Base-by-base conservation (phyloP, 116 monocot genomes). In the Phalaenopsis hybrid region DNA sequence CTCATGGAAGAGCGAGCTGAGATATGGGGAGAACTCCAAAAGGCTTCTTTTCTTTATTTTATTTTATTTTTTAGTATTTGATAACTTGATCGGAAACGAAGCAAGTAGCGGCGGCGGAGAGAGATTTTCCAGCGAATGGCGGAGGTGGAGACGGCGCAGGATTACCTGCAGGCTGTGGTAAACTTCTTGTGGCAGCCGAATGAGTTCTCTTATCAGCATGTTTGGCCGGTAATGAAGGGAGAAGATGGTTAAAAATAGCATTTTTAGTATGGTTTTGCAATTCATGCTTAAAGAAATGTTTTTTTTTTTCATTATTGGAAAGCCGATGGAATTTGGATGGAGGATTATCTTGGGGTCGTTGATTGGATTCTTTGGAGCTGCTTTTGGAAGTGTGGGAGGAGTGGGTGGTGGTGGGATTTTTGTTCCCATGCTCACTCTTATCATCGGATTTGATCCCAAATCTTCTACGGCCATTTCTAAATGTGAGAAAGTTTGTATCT, bases 401-500 rank as follows among this genome's bases (percentile, higher is more conserved):
- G 93, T 95, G 10, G 95, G 95, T 0, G 95, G 95, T 0, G 95
- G 95, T 44, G 95, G 95, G 37, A 92, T 95, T 65, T 95, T 83
- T 49, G 91, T 95, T 43, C 95, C 95, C 63, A 91, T 95, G 95
- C 90, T 95, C 23, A 86, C 91, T 8, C 87, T 95, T 69, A 92
- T 95, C 77, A 90, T 95, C 74, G 95, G 95, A 4, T 95, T 95
- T 72, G 95, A 93, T 72, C 81, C 93, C n/a, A 95, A 95, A 77
- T 95, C 95, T 6, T 91, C 95, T 2, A 90, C 91, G 0, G 95
- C 95, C 34, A 91, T 95, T 33, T 95, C 95, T 1, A 95, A 95
- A 87, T 95, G 95, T 91, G 81, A 87, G 89, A 17, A 81, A 51
- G 51, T 6, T 49, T 50, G 23, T 3, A 0, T 52, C 77, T 52